These are phyloP conservation scores for Prillingera fragicola DNA, from an alignment of 1,284 basidiomycete species.

Conservation along the genomic window DNA sequence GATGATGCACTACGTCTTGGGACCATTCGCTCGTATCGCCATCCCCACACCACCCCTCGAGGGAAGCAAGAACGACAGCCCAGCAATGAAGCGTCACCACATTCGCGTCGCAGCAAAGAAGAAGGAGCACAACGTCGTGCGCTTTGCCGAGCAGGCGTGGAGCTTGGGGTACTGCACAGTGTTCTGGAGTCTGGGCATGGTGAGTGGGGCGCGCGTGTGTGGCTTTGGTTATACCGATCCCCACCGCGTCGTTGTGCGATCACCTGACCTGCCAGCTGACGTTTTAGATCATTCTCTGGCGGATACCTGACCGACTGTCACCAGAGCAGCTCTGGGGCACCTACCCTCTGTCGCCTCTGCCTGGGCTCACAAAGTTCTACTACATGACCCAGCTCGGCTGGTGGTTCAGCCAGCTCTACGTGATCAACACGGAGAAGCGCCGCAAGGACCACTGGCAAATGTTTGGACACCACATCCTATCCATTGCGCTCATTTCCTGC, in stretches of 20 bases:
- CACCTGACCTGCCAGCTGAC: background rate
- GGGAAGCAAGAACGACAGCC: constrained; percentile 1
- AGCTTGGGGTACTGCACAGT: constrained; percentile 70
- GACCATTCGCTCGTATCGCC: constrained; percentile 50
- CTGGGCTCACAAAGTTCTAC: constrained; percentile 78
- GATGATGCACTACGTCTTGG: constrained; percentile 63
- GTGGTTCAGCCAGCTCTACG: constrained; percentile 85
- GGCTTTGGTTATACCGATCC: constrained; percentile 1
- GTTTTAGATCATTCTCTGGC: constrained; percentile 66
- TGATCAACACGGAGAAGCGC: constrained; percentile 86
- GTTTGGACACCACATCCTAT: constrained; percentile 92
- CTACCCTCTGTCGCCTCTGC: constrained; percentile 76
- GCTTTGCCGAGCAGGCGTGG: constrained; percentile 96
- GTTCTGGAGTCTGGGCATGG: constrained; percentile 73
- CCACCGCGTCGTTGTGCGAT: background rate
- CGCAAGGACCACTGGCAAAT: constrained; percentile 93
- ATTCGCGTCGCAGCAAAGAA: constrained; percentile 20
- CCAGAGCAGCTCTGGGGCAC: constrained; percentile 68
- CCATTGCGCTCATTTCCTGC: constrained; percentile 66
- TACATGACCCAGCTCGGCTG: constrained; percentile 89
- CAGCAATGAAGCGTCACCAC: constrained; percentile 5
- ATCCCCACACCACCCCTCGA: constrained; percentile 2
- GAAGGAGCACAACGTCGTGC: constrained; percentile 61
- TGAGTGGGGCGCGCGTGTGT: constrained; percentile 52
- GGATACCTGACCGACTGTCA: constrained; percentile 65